These are phyloP conservation scores for Boletellus ananas DNA, from an alignment of 768 basidiomycete species.

Conservation along the genomic window DNA sequence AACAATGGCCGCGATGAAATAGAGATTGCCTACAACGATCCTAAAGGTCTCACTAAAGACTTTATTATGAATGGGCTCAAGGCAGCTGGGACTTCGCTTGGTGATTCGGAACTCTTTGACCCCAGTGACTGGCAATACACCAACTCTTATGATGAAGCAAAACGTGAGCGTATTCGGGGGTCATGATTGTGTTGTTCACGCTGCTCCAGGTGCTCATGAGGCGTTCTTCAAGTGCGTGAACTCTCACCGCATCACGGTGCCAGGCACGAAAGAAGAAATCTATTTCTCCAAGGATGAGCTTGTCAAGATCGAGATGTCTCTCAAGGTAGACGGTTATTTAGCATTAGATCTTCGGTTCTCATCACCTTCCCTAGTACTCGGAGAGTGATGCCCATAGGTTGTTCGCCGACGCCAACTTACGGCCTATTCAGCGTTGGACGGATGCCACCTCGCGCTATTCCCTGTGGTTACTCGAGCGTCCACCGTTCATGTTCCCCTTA, in stretches of 20 bases:
- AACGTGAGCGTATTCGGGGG: conserved; percentile 33
- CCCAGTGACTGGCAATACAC: conserved; percentile 75
- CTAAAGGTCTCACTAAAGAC: conserved; percentile 59
- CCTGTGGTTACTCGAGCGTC: conserved; percentile 88
- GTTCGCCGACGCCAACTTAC: conserved; percentile 72
- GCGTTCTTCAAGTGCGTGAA: conserved; percentile 73
- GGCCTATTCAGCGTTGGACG: conserved; percentile 83
- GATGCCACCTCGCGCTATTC: conserved; percentile 71
- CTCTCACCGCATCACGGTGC: conserved; percentile 54
- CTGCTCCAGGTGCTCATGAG: conserved; percentile 68
- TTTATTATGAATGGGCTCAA: conserved; percentile 88
- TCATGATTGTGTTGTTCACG: not conserved
- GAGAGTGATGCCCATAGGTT: conserved; percentile 62
- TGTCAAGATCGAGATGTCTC: conserved; percentile 80
- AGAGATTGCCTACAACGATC: conserved; percentile 85
- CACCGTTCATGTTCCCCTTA: conserved; percentile 72
- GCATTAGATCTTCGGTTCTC: not conserved
- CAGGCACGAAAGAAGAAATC: conserved; percentile 41
- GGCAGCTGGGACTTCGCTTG: conserved; percentile 63
- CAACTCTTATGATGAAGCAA: conserved; percentile 51
- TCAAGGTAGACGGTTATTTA: conserved; percentile 58
- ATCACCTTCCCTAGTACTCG: conserved; percentile 58
- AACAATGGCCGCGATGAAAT: conserved; percentile 67
- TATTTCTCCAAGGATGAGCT: conserved; percentile 68
- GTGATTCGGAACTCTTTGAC: conserved; percentile 61